Evolutionary conservation across 768 basidiomycete genomes (phyloP).

Genomic region (Tephrocybe sp.): DNA sequence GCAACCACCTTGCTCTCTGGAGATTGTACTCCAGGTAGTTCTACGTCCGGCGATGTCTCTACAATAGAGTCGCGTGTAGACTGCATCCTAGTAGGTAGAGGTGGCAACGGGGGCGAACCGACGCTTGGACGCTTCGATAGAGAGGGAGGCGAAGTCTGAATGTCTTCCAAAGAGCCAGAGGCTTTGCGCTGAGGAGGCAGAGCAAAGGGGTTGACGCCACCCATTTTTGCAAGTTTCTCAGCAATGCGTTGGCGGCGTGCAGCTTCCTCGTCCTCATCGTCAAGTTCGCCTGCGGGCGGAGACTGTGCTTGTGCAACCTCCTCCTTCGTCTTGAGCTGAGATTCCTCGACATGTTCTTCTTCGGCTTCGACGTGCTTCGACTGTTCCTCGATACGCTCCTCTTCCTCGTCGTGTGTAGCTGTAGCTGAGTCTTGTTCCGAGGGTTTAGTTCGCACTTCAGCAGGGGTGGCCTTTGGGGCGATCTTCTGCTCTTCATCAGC

Average conservation of each 20-base stretch:
- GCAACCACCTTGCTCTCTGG: neutral
- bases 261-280: slow-evolving; percentile 48
- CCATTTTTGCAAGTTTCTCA: slow-evolving; percentile 63
- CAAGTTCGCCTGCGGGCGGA: slow-evolving; percentile 24
- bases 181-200: slow-evolving; percentile 20
- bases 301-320: slow-evolving; percentile 1
- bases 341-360: neutral
- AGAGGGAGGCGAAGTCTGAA: slow-evolving; percentile 6
- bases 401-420: neutral
- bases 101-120: slow-evolving; percentile 7
- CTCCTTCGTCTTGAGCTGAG: neutral
- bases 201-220: slow-evolving; percentile 59
- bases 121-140: slow-evolving; percentile 10
- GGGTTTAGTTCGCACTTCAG: too few relatives aligned
- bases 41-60: neutral
- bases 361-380: neutral
- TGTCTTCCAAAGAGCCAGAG: slow-evolving; percentile 14
- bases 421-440: too few relatives aligned
- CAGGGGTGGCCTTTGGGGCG: too few relatives aligned
- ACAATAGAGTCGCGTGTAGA: slow-evolving; percentile 3
- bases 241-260: slow-evolving; percentile 56
- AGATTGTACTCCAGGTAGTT: neutral
- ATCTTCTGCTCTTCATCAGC: too few relatives aligned
- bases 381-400: neutral
- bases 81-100: slow-evolving; percentile 5